Base-by-base conservation (phyloP, 2,329 filamentous ascomycete species). In the Grosmannia clavigera region DNA sequence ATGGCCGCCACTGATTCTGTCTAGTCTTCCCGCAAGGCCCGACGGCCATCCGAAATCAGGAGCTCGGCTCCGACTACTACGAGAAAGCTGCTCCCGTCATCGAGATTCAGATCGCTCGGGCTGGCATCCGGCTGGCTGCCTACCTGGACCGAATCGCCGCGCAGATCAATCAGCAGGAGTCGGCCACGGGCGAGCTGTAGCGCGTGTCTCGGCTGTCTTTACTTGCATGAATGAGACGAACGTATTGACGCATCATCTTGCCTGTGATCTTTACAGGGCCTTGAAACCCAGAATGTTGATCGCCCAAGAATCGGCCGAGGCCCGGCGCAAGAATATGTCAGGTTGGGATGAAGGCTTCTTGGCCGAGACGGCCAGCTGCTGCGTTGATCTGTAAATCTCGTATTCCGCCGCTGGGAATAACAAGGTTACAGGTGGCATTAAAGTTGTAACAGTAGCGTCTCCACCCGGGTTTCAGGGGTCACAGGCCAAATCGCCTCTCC, bases 71-170 rank as follows among this genome's bases (percentile, higher is more conserved):
- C 29, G 76, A 78, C 40, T 89, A 89, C 70, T 88, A 82, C 66
- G 75, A 82, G 38, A 77, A 76, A 38, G 85, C 84, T 2, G 80
- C 80, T n/a, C 81, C 79, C 25, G 80, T 85, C 61, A 76, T 89
- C 54, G 83, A 89, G 70, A 68, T 81, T 61, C 82, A 86, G 68
- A 76, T 90, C 62, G 86, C 86, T 9, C 81, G 81, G 64, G 87
- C 83, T 4, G 87, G 87, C 12, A 87, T 83, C 69, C 78, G 87
- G 56, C 76, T 90, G 69, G 86, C 82, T 2, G 79, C 78, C 25
- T 88, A 83, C 83, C 72, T 88, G 62, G 84, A 88, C 67, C 72
- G 78, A 65, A 83, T 87, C 66, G 81, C 75, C 10, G 71, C 75
- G 52, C 67, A 70, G 46, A 43, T 62, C 11, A 4, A 14, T 14